Base-by-base conservation (phyloP, 2,329 filamentous ascomycete genomes). In the Aspergillus sp. region DNA sequence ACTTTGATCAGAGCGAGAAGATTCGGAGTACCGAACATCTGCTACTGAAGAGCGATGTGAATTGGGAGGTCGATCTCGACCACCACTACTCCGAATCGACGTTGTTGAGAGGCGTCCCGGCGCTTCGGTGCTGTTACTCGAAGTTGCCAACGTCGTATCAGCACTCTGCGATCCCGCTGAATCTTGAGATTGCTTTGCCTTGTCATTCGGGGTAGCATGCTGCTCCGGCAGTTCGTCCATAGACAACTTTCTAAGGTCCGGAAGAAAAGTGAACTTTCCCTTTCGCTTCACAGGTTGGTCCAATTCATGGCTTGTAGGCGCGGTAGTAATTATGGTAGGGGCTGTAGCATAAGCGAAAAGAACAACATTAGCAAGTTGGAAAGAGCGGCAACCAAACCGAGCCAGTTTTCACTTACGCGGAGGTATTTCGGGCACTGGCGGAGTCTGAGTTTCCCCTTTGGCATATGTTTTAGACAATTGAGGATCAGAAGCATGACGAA, bases 401-500 rank as follows among this genome's bases (percentile, higher is more conserved):
- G 42, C 39, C 12, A 50, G 17, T 20, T 8, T 41, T 64, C 46
- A 72, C 71, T 72, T 68, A 77, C 71, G 71, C 56, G 73, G 64
- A 51, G 71, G 75, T 27, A 77, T 62, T 37, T 13, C 37, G 15
- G 76, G 76, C 19, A 79, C 68, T 40, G 74, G 73, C 20, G 76
- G 73, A 22, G 69, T 65, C 64, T 85, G 86, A 80, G 83, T 76
- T 77, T 83, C 70, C 79, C 86, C 69, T 84, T 80, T 66, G 81
- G 86, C 67, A 72, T 88, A 92, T 52, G 89, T 88, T 71, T 86
- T 80, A 11, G 91, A 91, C 60, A 98, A 78, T 74, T 97, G 92
- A 51, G 92, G 89, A 77, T 98, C 93, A 8, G 93, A 97, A 61
- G 91, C 93, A 83, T 96, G 93, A 68, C 92, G 89, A 73, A 95